phyloP scores from a whole-genome alignment of 1,284 basidiomycete species.

The Wallemia mellicola region DNA sequence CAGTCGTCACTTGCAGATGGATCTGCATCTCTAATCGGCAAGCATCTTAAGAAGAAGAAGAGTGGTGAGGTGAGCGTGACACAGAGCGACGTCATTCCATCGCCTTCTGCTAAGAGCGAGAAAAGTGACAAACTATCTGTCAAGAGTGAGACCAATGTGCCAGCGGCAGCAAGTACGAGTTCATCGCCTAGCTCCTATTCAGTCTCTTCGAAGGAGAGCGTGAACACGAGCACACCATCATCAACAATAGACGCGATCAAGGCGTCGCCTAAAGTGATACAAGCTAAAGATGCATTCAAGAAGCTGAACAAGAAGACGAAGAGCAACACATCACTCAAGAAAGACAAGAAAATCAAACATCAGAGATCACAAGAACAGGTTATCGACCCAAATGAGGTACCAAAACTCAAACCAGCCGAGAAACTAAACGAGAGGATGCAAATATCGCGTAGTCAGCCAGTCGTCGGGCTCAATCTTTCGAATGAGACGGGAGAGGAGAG shows the following conservation, averaged over 20 bases:
- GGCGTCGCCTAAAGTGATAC: not conserved
- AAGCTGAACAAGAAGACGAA: not conserved
- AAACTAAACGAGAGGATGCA: not conserved
- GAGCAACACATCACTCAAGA: not conserved
- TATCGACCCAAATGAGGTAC: not conserved
- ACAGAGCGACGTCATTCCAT: not conserved
- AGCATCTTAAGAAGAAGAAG: not conserved
- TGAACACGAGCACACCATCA: not conserved
- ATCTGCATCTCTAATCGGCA: not conserved
- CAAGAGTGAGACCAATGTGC: not conserved
- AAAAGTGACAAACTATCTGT: not conserved
- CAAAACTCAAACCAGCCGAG: not conserved
- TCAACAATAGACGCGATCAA: not conserved
- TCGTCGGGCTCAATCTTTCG: not conserved
- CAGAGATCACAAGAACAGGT: not conserved
- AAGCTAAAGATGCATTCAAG: not conserved
- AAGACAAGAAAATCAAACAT: not conserved
- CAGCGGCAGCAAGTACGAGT: not conserved
- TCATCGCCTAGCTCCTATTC: not conserved
- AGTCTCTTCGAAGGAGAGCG: not conserved
- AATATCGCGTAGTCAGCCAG: not conserved
- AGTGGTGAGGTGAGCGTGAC: not conserved
- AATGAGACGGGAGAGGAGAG: not conserved
- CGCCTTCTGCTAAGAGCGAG: not conserved
- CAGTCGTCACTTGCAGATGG: not conserved